A percentile compares a stretch with the other conserved stretches of the same genome.
Evolutionary conservation across 139 green algal species (phyloP).

Genomic region (Monoraphidium neglectum): DNA sequence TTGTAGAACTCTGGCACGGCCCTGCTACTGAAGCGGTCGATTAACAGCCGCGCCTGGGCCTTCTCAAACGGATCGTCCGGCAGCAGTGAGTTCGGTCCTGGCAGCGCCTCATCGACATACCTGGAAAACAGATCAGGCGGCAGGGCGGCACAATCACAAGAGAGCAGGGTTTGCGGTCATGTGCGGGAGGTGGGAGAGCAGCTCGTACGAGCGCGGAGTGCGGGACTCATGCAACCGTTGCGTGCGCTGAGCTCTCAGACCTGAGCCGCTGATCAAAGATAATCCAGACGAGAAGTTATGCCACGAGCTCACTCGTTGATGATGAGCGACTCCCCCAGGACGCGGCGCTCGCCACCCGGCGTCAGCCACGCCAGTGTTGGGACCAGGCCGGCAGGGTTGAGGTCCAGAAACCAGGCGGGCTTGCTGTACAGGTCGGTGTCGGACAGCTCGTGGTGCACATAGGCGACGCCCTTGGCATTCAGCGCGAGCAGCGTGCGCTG

Average conservation of each 20-base stretch:
- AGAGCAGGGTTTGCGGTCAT: not conserved
- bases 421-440: slow-evolving; percentile 25
- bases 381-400: slow-evolving; percentile 25
- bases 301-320: not conserved
- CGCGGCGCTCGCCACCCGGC: not conserved
- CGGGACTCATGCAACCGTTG: not conserved
- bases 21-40: slow-evolving; percentile 14
- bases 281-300: not conserved
- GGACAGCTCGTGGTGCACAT: slow-evolving; percentile 3
- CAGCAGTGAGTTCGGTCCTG: slow-evolving; percentile 1
- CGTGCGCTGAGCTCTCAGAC: slow-evolving; percentile 19
- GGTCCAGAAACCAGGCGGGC: slow-evolving; percentile 24
- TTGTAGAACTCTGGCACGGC: slow-evolving; percentile 21
- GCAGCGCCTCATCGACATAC: not conserved
- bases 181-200: not conserved
- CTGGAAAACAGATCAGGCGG: not conserved
- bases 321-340: not conserved
- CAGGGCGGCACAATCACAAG: not conserved
- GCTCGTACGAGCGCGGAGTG: too few species aligned
- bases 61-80: slow-evolving; percentile 2
- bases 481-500: slow-evolving; percentile 21
- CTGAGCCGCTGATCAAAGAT: slow-evolving; percentile 14
- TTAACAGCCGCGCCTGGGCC: slow-evolving; percentile 3
- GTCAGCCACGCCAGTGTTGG: slow-evolving; percentile 14
- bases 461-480: slow-evolving; percentile 13